Percentiles rank a stretch among this genome's conserved stretches.
Evolutionary conservation across 129 eudicot genomes (phyloP).

Genomic region (Tanacetum coccineum): DNA sequence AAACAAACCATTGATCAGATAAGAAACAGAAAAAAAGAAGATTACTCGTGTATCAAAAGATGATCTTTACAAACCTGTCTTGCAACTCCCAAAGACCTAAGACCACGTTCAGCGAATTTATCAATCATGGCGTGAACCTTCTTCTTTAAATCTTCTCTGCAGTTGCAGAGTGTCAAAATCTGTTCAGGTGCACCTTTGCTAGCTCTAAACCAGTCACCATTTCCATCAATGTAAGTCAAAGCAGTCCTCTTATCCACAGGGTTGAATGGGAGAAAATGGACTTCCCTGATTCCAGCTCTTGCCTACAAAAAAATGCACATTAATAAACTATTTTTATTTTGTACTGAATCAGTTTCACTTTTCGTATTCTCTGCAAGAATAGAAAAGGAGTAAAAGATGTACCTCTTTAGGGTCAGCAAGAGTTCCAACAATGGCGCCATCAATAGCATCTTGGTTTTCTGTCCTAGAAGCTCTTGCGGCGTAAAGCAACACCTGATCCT

Average conservation of each 20-base stretch:
- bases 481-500: slow-evolving; percentile 51
- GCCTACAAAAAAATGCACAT: slow-evolving; percentile 38
- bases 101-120: slow-evolving; percentile 71
- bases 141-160: slow-evolving; percentile 62
- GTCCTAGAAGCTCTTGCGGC: slow-evolving; percentile 79
- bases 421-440: slow-evolving; percentile 71
- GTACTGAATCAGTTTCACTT: not conserved
- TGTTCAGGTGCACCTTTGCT: slow-evolving; percentile 87
- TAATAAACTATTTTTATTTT: not conserved
- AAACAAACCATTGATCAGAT: not conserved
- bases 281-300: slow-evolving; percentile 62
- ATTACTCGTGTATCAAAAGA: not conserved
- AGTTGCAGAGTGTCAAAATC: slow-evolving; percentile 48
- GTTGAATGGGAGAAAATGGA: slow-evolving; percentile 70
- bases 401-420: slow-evolving; percentile 85
- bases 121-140: slow-evolving; percentile 54
- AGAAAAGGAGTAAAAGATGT: not conserved
- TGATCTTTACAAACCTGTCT: slow-evolving; percentile 46
- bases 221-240: slow-evolving; percentile 53
- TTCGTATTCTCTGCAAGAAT: not conserved
- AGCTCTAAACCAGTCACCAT: slow-evolving; percentile 66
- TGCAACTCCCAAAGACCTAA: slow-evolving; percentile 72
- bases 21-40: not conserved
- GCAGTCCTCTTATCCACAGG: slow-evolving; percentile 85
- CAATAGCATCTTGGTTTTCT: slow-evolving; percentile 77